Evolutionary conservation across 2,329 filamentous ascomycete genomes (phyloP).

Genomic region (Apiospora malaysiana): DNA sequence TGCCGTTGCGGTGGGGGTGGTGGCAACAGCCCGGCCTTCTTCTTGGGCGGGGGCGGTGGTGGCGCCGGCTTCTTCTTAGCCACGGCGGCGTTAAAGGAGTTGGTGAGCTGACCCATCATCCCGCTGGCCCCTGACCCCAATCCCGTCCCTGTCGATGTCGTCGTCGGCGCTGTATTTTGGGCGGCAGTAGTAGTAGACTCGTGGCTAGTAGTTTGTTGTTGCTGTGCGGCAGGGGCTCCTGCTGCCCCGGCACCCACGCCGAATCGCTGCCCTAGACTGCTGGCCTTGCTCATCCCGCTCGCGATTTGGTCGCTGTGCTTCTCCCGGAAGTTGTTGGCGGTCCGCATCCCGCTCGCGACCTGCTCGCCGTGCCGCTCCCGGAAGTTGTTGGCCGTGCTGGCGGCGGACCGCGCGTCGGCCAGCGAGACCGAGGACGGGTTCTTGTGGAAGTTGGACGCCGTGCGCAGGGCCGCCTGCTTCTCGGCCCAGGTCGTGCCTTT

Average conservation of each 20-base stretch:
- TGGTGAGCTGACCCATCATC: neutral
- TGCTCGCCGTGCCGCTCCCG: slow-evolving; percentile 73
- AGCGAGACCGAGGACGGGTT: slow-evolving; percentile 67
- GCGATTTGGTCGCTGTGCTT: slow-evolving; percentile 72
- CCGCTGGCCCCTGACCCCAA: neutral
- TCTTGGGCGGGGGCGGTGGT: slow-evolving; percentile 49
- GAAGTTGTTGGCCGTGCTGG: slow-evolving; percentile 70
- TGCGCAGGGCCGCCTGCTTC: slow-evolving; percentile 67
- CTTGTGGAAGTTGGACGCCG: slow-evolving; percentile 63
- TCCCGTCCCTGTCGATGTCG: neutral
- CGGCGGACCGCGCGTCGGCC: slow-evolving; percentile 62
- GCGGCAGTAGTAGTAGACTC: neutral
- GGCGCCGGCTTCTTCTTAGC: slow-evolving; percentile 61
- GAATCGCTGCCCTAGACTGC: slow-evolving; percentile 66
- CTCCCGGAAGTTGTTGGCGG: slow-evolving; percentile 71
- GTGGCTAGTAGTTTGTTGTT: neutral
- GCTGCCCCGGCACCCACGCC: too few species aligned
- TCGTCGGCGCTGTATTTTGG: neutral
- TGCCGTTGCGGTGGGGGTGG: slow-evolving; percentile 23
- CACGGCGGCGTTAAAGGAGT: slow-evolving; percentile 10
- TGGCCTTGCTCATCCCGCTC: slow-evolving; percentile 62
- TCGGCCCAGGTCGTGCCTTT: slow-evolving; percentile 45
- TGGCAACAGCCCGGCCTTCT: slow-evolving; percentile 49
- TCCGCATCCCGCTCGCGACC: slow-evolving; percentile 63
- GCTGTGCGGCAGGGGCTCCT: too few species aligned